Evolutionary conservation across 2,329 filamentous ascomycete genomes (phyloP), one percentile per base, ranked within the genome.

Genomic region (Scortechinia acanthostroma): DNA sequence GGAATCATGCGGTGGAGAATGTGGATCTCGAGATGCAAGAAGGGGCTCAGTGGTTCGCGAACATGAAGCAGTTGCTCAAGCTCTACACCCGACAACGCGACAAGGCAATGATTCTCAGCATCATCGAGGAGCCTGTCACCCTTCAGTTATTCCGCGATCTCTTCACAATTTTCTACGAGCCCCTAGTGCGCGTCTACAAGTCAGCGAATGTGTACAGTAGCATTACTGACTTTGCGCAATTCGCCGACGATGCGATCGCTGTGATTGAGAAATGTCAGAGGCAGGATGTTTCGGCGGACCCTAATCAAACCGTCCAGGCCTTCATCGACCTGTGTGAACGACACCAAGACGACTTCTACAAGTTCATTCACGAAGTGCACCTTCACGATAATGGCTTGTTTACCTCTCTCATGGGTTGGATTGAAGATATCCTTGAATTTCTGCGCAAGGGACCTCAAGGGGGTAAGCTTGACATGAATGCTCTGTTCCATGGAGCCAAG

Each of bases 151-250:
- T 98, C 75, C 82, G 90, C 42, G 93, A 98, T 57, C 75, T 98
- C 20, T 97, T 98, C 62, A 95, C 90, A 23, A 97, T 98, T 59
- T 98, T 98, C 69, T 98, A 98, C 65, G 93, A 98, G 60, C 93
- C 93, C 0, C 80, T 98, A 19, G 89, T 98, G n/a, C 80, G 93
- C 42, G 93, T 98, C 0, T 98, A 98, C 74, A 98, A 97, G 67
- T 95, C 91, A 17, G 93, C 93, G 52, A 98, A 97, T 55, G 91
- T 98, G 21, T 97, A 97, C 73, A 93, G 83, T 70, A 94, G 88
- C 58, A 91, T 98, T 48, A 97, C 91, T 1, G 93, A 98, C 63
- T 97, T 98, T 67, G 87, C 91, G 1, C 74, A 82, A 30, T 98
- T 98, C 55, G 80, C 93, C 45, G 90, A 96, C 57, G 93, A 98